Base-by-base conservation (phyloP, 2,329 filamentous ascomycete genomes). In the Neophaeococcomyces aloes region DNA sequence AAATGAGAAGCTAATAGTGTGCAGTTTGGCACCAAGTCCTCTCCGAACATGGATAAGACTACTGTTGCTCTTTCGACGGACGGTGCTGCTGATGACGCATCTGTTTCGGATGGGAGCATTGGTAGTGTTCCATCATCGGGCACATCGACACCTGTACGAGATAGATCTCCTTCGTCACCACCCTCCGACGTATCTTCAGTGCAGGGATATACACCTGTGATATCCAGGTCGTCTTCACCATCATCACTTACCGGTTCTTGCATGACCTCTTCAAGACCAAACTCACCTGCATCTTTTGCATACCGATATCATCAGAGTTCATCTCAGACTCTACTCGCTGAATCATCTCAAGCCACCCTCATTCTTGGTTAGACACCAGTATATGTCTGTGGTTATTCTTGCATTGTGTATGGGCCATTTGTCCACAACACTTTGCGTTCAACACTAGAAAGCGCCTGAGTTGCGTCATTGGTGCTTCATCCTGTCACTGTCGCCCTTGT, bases 21-120 rank as follows among this genome's bases (percentile, higher is more conserved):
- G 54, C 44, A 73, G 71, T 74, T 69, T 62, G 71, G 71, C 45
- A 71, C 64, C 29, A 68, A 67, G 56, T 59, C 57, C 31, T 55
- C 48, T 45, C 54, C 42, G 38, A 53, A 46, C 35, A 47, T 48
- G 25, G 65, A 67, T 50, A 64, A 65, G 48, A 58, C 64, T 29
- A 61, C 53, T 37, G 64, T 68, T 42, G 47, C 47, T 38, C 21
- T 38, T 29, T 50, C 48, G 29, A 42, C 39, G 14, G 65, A 68
- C 52, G 65, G 66, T 48, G 58, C 65, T 31, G 61, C 53, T 37
- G 65, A 68, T 44, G 48, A 50, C 33, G 18, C 41, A 25, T 49
- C 50, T 25, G 38, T 45, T 18, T 51, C 48, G 34, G 50, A 57
- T 45, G 35, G 47, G 29, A 53, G 53, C 42, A 46, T 47, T 38